Base-by-base conservation (phyloP, 306 rosid species). In the Dryas alaskensis region DNA sequence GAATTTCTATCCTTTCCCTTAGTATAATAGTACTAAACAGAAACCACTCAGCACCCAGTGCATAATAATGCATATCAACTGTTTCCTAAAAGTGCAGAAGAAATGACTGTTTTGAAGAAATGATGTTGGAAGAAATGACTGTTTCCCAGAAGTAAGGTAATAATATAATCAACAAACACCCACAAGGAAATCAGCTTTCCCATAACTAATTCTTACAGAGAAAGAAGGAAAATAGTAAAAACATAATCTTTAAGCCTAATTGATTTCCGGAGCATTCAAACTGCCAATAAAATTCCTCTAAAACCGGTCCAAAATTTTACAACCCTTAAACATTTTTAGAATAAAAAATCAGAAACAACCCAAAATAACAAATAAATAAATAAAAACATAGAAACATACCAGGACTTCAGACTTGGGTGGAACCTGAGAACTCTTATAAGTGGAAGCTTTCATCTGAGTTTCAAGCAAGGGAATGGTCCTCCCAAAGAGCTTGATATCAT, bases 401-500 rank as follows among this genome's bases (percentile, higher is more conserved):
- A 10, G 79, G 79, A 77, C 12, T 72, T 66, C 27, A 60, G 84
- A 73, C 74, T 65, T 84, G 69, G 72, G 65, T 64, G 85, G 82
- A 86, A 83, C 78, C 78, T 78, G 83, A 78, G 52, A 80, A 51
- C 59, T 75, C 74, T 55, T 31, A 47, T 52, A 63, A 73, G 78
- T 74, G 65, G 7, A 53, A 2, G 54, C 74, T 79, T 79, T 84
- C 82, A 70, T 82, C 82, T 72, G 88, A 67, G 75, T 80, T 76
- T 80, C 84, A 69, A 87, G 81, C 72, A 85, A 39, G 42, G 90
- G 86, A 81, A 90, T 88, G 70, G 82, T 85, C 65, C 84, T 74
- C 16, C 96, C 96, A 65, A 88, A 90, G 68, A 90, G 90, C 81
- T 61, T 88, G 48, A 90, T 85, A 66, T 82, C 89, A 73, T 51